phyloP scores from a whole-genome alignment of 2,329 filamentous ascomycete genomes.

The Dichotomopilus funicola region DNA sequence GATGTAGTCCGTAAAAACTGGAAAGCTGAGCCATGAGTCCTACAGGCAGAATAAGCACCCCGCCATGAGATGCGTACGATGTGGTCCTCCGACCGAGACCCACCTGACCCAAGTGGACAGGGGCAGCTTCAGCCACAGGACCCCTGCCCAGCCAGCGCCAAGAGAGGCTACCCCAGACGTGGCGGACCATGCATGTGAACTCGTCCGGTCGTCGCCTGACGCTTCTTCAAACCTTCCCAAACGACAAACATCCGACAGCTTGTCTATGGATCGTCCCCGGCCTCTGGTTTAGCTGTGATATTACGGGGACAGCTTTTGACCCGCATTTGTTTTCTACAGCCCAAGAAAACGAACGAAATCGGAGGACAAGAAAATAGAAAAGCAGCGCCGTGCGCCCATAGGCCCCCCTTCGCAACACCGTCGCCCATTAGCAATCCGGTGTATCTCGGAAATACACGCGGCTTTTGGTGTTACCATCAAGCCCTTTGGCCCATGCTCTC shows the following conservation, averaged over 20 bases:
- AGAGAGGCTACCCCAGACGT: conserved; percentile 8
- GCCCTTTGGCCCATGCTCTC: not conserved
- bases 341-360: too few relatives aligned
- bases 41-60: conserved; percentile 3
- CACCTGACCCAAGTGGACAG: not conserved
- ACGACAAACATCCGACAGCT: not conserved
- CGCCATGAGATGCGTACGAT: conserved; percentile 1
- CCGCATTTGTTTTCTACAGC: too few relatives aligned
- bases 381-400: not conserved
- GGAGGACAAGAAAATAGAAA: too few relatives aligned
- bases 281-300: not conserved
- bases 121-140: conserved; percentile 7
- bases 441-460: not conserved
- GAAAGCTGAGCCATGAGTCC: too few relatives aligned
- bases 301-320: too few relatives aligned
- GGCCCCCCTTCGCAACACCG: not conserved
- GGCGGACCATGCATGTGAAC: conserved; percentile 17
- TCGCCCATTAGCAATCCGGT: too few relatives aligned
- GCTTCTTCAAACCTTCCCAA: not conserved
- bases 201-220: not conserved
- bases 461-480: not conserved
- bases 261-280: not conserved
- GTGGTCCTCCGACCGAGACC: too few relatives aligned
- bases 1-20: too few relatives aligned
- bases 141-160: too few relatives aligned